phyloP scores from a whole-genome alignment of 2,329 filamentous ascomycete genomes.

The Exserohilum rostratum region DNA sequence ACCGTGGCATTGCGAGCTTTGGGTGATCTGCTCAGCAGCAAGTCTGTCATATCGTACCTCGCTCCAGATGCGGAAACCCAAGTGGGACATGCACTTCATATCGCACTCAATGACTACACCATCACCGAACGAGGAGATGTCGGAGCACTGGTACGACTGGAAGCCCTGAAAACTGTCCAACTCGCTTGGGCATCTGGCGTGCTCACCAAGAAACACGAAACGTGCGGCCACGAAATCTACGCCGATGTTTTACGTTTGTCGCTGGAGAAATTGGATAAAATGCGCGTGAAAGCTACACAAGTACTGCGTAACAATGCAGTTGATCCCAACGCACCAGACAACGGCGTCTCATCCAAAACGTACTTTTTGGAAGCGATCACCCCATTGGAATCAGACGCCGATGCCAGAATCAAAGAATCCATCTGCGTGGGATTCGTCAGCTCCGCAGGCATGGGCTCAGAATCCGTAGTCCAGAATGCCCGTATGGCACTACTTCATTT shows the following conservation, averaged over 20 bases:
- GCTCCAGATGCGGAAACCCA: slow-evolving; percentile 25
- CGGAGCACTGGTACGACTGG: slow-evolving; percentile 81
- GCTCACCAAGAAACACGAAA: slow-evolving; percentile 19
- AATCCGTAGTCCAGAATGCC: slow-evolving; percentile 73
- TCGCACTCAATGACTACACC: slow-evolving; percentile 82
- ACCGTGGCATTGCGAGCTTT: slow-evolving; percentile 51
- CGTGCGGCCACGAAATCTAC: slow-evolving; percentile 29
- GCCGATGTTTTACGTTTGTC: slow-evolving; percentile 69
- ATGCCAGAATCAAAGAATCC: slow-evolving; percentile 34
- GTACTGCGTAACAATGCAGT: slow-evolving; percentile 15
- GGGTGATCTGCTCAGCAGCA: slow-evolving; percentile 39
- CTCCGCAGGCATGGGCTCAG: slow-evolving; percentile 78
- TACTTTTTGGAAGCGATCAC: slow-evolving; percentile 65
- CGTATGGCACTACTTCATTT: slow-evolving; percentile 66
- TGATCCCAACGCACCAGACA: slow-evolving; percentile 9
- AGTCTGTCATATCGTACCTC: slow-evolving; percentile 1
- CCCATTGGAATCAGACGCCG: slow-evolving; percentile 19
- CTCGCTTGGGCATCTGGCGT: slow-evolving; percentile 38
- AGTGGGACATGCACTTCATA: slow-evolving; percentile 40
- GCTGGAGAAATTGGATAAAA: slow-evolving; percentile 87
- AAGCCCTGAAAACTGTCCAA: slow-evolving; percentile 74
- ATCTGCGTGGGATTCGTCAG: slow-evolving; percentile 72
- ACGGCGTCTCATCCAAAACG: slow-evolving; percentile 61
- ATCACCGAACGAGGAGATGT: slow-evolving; percentile 88
- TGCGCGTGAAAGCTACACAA: slow-evolving; percentile 59